These are phyloP conservation scores for Mortierella polycephala DNA, from an alignment of 371 early-diverging fungal genomes.

Conservation along the genomic window DNA sequence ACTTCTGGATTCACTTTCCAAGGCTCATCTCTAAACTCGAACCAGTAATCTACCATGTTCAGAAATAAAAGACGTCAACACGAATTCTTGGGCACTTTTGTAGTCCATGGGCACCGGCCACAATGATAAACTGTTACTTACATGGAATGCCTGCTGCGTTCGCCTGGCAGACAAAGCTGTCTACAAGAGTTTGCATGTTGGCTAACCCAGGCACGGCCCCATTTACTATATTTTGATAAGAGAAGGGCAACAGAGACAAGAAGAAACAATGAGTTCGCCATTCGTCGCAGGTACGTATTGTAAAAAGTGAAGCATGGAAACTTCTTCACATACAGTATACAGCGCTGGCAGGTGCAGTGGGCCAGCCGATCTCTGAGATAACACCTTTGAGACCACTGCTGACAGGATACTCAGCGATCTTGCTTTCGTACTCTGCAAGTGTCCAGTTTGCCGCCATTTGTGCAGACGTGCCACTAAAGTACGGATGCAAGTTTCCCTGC, in stretches of 20 bases:
- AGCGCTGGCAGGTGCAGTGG: slow-evolving; percentile 52
- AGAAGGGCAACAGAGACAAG: slow-evolving; percentile 21
- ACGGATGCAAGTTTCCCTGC: slow-evolving; percentile 66
- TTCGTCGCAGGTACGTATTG: no score
- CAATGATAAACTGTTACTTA: no score
- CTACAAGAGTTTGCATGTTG: slow-evolving; percentile 63
- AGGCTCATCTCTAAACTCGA: slow-evolving; percentile 70
- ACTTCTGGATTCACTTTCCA: slow-evolving; percentile 66
- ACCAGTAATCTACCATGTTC: slow-evolving; percentile 58
- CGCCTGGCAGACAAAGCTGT: slow-evolving; percentile 65
- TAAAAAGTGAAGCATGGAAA: background rate
- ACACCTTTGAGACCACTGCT: slow-evolving; percentile 51
- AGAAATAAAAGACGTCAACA: no score
- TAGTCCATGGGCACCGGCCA: no score
- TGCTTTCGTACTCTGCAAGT: slow-evolving; percentile 23
- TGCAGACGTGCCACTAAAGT: slow-evolving; percentile 55
- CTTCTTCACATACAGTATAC: slow-evolving; percentile 5
- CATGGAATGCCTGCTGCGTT: slow-evolving; percentile 38
- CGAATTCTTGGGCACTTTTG: no score
- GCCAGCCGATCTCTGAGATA: slow-evolving; percentile 78
- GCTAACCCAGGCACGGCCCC: slow-evolving; percentile 62
- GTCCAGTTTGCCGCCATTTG: slow-evolving; percentile 55
- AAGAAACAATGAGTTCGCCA: background rate
- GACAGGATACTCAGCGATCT: slow-evolving; percentile 16
- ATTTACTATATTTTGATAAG: slow-evolving; percentile 2